These are phyloP conservation scores for Hortiboletus flavorubellus DNA, from an alignment of 768 basidiomycete species.

Conservation along the genomic window DNA sequence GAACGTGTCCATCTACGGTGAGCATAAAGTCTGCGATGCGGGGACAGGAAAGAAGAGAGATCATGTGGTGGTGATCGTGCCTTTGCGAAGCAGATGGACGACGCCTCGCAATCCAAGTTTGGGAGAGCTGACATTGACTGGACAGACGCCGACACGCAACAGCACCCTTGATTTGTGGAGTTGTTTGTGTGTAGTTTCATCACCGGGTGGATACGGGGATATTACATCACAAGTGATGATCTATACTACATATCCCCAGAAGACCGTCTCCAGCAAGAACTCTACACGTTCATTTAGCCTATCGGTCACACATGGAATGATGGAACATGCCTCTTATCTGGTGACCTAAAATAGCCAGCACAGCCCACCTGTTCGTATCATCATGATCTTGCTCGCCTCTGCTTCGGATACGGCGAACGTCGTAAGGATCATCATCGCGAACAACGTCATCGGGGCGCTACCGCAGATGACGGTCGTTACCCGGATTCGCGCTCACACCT, in stretches of 20 bases:
- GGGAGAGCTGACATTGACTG: not conserved
- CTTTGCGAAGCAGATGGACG: not conserved
- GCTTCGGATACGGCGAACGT: not conserved
- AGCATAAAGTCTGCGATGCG: not conserved
- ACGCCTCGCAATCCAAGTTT: not conserved
- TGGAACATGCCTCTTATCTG: not conserved
- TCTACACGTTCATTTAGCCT: not conserved
- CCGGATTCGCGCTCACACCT: not conserved
- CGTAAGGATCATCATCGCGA: not conserved
- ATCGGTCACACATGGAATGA: no score
- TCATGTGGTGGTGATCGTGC: not conserved
- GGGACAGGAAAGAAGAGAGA: not conserved
- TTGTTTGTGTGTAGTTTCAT: not conserved
- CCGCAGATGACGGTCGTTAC: not conserved
- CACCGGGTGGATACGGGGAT: not conserved
- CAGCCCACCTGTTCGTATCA: not conserved
- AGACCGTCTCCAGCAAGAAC: no score
- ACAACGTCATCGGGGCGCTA: not conserved
- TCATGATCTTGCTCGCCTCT: not conserved
- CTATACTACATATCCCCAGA: not conserved
- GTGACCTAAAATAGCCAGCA: not conserved
- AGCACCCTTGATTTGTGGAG: not conserved
- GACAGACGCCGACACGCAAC: not conserved
- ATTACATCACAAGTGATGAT: not conserved
- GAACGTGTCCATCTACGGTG: not conserved